A percentile compares a stretch with the other conserved stretches of the same genome.
Conservation (phyloP, 208 protist species). For the Naegleria gruberi region DNA sequence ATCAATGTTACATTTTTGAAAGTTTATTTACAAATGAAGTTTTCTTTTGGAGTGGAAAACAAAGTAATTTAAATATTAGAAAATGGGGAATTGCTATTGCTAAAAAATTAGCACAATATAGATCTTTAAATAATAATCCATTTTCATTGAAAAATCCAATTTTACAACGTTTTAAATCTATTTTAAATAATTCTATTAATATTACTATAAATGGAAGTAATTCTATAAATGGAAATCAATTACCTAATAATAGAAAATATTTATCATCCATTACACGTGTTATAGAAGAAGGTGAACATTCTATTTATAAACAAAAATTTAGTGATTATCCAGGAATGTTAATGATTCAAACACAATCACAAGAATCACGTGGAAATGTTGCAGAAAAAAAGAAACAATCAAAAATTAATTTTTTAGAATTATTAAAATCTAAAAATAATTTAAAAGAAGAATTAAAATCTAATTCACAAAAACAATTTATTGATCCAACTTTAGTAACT, state of each 20-base stretch:
- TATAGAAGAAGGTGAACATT: background rate
- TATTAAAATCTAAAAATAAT: background rate
- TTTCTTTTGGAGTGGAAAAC: constrained; percentile 13
- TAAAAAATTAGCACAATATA: background rate
- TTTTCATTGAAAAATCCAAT: background rate
- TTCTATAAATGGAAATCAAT: background rate
- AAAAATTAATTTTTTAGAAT: background rate
- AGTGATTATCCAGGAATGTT: background rate
- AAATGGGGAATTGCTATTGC: background rate
- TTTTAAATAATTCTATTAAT: no score
- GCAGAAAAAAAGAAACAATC: constrained; percentile 3
- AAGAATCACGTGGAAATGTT: constrained; percentile 1
- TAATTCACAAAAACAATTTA: no score
- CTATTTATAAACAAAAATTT: constrained; percentile 16
- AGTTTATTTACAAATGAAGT: background rate
- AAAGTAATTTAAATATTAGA: background rate
- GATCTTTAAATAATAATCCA: background rate
- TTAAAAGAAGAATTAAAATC: no score
- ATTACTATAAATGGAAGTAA: background rate
- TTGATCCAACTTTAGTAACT: background rate
- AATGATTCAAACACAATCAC: background rate
- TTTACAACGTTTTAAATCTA: background rate
- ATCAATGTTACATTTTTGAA: constrained; percentile 16
- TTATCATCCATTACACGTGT: background rate
- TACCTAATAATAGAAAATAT: background rate